Conservation (phyloP, 345 rosid species). For the Orychophragmus violaceus region DNA sequence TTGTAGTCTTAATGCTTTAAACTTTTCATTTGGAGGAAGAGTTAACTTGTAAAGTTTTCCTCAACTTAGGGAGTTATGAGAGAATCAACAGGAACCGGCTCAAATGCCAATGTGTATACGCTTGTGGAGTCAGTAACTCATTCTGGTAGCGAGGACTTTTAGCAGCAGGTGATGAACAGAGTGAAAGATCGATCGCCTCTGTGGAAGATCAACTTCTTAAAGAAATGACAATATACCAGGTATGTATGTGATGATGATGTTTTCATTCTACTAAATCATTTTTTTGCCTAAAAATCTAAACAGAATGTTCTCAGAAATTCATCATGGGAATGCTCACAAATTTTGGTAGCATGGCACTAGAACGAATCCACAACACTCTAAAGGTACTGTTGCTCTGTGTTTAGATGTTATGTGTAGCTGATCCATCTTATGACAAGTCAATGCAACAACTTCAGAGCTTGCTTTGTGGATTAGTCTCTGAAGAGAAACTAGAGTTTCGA, state of each 20-base stretch:
- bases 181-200: slow-evolving; percentile 69
- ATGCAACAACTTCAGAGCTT: slow-evolving; percentile 91
- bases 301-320: slow-evolving; percentile 54
- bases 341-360: slow-evolving; percentile 84
- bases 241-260: slow-evolving; percentile 32
- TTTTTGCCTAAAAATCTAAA: slow-evolving; percentile 17
- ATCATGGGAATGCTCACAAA: slow-evolving; percentile 96
- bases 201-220: slow-evolving; percentile 78
- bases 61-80: slow-evolving; percentile 67
- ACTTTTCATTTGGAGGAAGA: not conserved
- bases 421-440: slow-evolving; percentile 87
- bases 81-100: slow-evolving; percentile 52
- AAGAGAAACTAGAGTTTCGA: slow-evolving; percentile 80
- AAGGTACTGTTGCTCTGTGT: slow-evolving; percentile 42
- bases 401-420: slow-evolving; percentile 93
- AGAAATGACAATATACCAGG: slow-evolving; percentile 94
- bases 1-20: not conserved
- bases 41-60: not conserved
- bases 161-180: slow-evolving; percentile 78
- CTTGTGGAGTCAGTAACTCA: slow-evolving; percentile 63
- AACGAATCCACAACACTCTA: slow-evolving; percentile 84
- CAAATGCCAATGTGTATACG: slow-evolving; percentile 46
- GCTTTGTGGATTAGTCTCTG: slow-evolving; percentile 70
- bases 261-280: slow-evolving; percentile 8
- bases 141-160: slow-evolving; percentile 53